phyloP scores from a whole-genome alignment of 805 yeast genomes.

The Ascoidea asiatica region DNA sequence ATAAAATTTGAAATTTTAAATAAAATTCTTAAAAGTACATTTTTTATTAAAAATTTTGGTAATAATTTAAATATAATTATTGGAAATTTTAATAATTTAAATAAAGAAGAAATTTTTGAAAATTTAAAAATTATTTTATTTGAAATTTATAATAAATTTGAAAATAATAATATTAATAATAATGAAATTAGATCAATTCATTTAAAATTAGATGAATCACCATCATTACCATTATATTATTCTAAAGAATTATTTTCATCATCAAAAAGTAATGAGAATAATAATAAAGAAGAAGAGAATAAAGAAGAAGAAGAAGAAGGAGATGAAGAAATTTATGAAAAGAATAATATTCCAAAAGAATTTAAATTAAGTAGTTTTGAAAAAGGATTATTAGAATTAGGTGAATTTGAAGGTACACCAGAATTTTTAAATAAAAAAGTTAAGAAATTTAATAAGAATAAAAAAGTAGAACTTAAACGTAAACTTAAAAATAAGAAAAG shows the following conservation, averaged over 20 bases:
- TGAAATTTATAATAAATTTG: constrained; percentile 33
- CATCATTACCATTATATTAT: constrained; percentile 73
- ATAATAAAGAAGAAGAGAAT: constrained; percentile 10
- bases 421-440: constrained; percentile 47
- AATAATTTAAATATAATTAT: constrained; percentile 50
- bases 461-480: constrained; percentile 8
- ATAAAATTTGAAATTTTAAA: no score
- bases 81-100: constrained; percentile 37
- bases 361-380: constrained; percentile 49
- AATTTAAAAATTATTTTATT: constrained; percentile 47
- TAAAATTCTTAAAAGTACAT: constrained; percentile 43
- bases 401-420: constrained; percentile 55
- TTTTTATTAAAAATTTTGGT: constrained; percentile 61
- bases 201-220: constrained; percentile 59
- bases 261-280: constrained; percentile 13
- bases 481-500: constrained; percentile 12
- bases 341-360: constrained; percentile 23
- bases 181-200: constrained; percentile 42
- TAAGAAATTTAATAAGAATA: constrained; percentile 23
- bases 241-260: constrained; percentile 32
- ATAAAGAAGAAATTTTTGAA: constrained; percentile 36
- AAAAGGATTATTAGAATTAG: constrained; percentile 72
- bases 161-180: constrained; percentile 18
- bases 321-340: constrained; percentile 16
- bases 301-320: constrained; percentile 12